Evolutionary conservation across 2,329 filamentous ascomycete species (phyloP), one percentile per base, ranked within the genome.

Genomic region (Passalora sequoiae): DNA sequence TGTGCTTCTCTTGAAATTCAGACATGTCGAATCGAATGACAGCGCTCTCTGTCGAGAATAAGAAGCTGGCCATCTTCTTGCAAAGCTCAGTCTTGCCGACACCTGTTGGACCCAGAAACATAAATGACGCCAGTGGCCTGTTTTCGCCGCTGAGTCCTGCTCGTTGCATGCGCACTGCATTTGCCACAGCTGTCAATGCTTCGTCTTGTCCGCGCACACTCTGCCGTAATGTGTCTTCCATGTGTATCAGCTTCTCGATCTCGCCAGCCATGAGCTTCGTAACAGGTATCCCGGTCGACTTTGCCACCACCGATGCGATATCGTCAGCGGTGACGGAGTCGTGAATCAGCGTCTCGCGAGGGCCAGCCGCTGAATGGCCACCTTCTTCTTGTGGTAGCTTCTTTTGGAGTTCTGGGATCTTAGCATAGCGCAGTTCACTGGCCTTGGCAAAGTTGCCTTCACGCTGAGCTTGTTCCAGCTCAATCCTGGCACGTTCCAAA

Each of bases 1-100:
- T 97, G 62, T 97, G 91, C 66, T 94, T 95, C 63, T 97, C 92
- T 62, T 94, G 89, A 64, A 96, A 97, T 62, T 98, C 92, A 57
- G 82, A 87, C 92, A 97, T 97, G 66, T 97, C 92, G 66, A 97
- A 97, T 24, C 92, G 79, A 24, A 96, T 80, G 19, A 98, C 88
- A 2, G 92, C 91, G 20, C 81, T 81, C 58, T 95, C 87, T 1
- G 88, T 95, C 1, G 86, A 92, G 69, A 97, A 98, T 27, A 98
- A 73, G 70, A 96, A 97, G 45, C 77, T 78, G 1, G 92, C 92
- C 57, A 98, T 83, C 64, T 94, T 91, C 74, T 97, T 97, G 75
- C 89, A 95, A 1, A 97, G 79, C 62, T 97, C 89, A 3, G 92
- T 98, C 72, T 97, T 98, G 44, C 92, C 92, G 13, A 96, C 91